Base-by-base conservation (phyloP, 75 land plant genomes). In the Pseudotsuga menziesii region DNA sequence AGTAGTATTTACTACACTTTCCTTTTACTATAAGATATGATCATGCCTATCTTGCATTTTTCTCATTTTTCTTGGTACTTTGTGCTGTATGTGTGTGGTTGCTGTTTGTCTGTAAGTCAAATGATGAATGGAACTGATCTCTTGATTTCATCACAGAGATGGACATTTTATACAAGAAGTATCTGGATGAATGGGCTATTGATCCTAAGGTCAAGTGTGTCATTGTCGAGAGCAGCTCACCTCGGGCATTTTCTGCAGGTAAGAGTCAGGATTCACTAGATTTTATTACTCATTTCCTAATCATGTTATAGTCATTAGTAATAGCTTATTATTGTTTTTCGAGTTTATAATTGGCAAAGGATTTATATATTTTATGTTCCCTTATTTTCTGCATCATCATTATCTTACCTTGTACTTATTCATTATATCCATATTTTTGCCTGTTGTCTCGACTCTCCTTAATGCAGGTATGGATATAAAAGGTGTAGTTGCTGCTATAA, bases 401-500 rank as follows among this genome's bases (percentile, higher is more conserved):
- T 67, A 62, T 62, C 52, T 44, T 16, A 1, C 54, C 69, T 11
- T 56, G 57, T 22, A 62, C 41, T 58, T 56, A 19, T 75, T 13
- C 58, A 73, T 63, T 27, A 82, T 80, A 44, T 58, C 48, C 39
- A 75, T 35, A 15, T 61, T 25, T 61, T 83, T 84, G 71, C 72
- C 73, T 77, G 69, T 77, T 22, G 69, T 67, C 29, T n/a, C n/a
- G n/a, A n/a, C n/a, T n/a, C n/a, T 56, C 82, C 52, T 83, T 26
- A 67, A 76, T 91, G 97, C 98, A 95, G 98, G 98, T 64, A 95
- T 95, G 98, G 98, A 95, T 87, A 91, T 95, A 72, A 95, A 95
- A 79, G 91, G 98, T 73, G 89, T 95, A 73, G 98, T 85, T 83
- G 97, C 97, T 70, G 92, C 91, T 80, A 85, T 95, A 71, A 87